Conservation (phyloP, 352 stramenopile genomes). For the Globisporangium okanoganense region DNA sequence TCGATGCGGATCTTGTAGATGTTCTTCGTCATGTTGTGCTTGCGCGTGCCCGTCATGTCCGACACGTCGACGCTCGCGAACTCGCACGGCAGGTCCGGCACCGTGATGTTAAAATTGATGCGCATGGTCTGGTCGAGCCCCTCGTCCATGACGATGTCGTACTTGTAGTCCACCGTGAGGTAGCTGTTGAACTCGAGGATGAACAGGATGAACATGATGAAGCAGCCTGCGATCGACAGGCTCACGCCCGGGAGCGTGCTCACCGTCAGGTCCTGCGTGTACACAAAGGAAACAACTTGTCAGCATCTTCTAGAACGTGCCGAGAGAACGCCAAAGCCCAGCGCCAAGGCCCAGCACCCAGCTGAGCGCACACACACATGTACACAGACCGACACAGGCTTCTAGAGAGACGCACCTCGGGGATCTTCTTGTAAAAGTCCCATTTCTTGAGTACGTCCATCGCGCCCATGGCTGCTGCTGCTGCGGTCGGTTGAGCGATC, state of each 20-base stretch:
- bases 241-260: slow-evolving; percentile 82
- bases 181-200: slow-evolving; percentile 89
- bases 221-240: slow-evolving; percentile 75
- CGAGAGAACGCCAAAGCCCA: background rate
- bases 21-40: slow-evolving; percentile 98
- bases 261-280: slow-evolving; percentile 70
- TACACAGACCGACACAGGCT: no score
- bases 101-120: slow-evolving; percentile 99
- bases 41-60: slow-evolving; percentile 96
- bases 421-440: slow-evolving; percentile 92
- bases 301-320: slow-evolving; percentile 11
- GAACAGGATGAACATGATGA: slow-evolving; percentile 90
- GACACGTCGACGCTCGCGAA: slow-evolving; percentile 96
- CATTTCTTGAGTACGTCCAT: slow-evolving; percentile 90
- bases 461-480: slow-evolving; percentile 53
- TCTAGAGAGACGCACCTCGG: slow-evolving; percentile 48
- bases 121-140: slow-evolving; percentile 82
- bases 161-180: slow-evolving; percentile 83
- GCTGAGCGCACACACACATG: no score
- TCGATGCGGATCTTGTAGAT: slow-evolving; percentile 95
- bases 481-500: slow-evolving; percentile 4
- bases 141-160: slow-evolving; percentile 89
- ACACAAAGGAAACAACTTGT: background rate
- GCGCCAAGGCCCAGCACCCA: background rate
- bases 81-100: slow-evolving; percentile 96